Base-by-base conservation (phyloP, 345 rosid genomes). In the Aurinia saxatilis region DNA sequence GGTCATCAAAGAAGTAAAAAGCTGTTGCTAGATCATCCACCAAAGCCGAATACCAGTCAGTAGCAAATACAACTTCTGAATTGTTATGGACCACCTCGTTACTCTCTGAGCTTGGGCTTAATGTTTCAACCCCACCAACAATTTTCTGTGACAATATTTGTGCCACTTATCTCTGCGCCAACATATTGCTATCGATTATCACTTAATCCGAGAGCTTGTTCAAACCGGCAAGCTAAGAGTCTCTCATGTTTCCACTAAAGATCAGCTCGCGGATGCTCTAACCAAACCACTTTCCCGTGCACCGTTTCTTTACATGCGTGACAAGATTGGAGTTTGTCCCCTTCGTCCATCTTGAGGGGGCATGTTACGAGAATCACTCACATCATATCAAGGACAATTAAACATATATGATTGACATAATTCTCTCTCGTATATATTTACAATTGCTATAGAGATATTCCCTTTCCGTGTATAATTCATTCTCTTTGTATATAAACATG, bases 281-380 rank as follows among this genome's bases (percentile, higher is more conserved):
- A 49, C 54, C 0, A 27, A 49, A 8, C 37, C 37, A 3, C 17
- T 49, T 2, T 2, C 18, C 1, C 18, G 30, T 0, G 1, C 55
- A n/a, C 1, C 9, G 1, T 50, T 50, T 27, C 37, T 1, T 21
- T 14, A 13, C 1, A n/a, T n/a, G n/a, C n/a, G n/a, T n/a, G n/a
- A n/a, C n/a, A n/a, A n/a, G n/a, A n/a, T n/a, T n/a, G n/a, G 21
- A 2, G 6, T 2, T 5, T 0, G 15, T 12, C 0, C 51, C 13
- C n/a, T n/a, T n/a, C n/a, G n/a, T 13, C 55, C 55, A 30, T 50
- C 55, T 50, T 50, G 55, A 50, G 37, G 55, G 55, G 35, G 34
- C 10, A 10, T 49, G 5, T 49, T 25, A 27, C 12, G 49, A 18
- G 13, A n/a, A 41, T 41, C 10, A 1, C 46, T 7, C 46, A 41